Percentiles rank a stretch among this genome's conserved stretches.
Evolutionary conservation across 352 stramenopile genomes (phyloP).

Genomic region (Phytophthora litchii): DNA sequence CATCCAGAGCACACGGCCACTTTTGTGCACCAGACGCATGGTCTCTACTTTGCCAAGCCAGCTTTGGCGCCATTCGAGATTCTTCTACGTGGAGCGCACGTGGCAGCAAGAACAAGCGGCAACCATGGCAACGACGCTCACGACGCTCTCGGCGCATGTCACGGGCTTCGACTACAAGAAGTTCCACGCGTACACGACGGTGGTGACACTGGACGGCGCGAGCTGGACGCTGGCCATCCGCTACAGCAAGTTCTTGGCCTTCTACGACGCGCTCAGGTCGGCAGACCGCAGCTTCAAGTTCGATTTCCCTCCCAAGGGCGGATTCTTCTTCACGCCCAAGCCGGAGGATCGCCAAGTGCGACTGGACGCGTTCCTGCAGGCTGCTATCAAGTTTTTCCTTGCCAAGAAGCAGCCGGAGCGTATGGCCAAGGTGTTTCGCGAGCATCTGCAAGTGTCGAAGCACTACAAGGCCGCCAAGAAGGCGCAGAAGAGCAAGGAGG

Average conservation of each 20-base stretch:
- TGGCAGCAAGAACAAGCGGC: constrained; percentile 1
- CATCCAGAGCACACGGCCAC: constrained; percentile 14
- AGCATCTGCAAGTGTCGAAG: constrained; percentile 54
- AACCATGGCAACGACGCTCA: constrained; percentile 7
- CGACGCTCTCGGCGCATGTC: constrained; percentile 43
- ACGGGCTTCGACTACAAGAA: constrained; percentile 47
- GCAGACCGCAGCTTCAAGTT: constrained; percentile 52
- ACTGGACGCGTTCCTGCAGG: constrained; percentile 67
- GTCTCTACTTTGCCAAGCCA: constrained; percentile 6
- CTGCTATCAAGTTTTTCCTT: constrained; percentile 40
- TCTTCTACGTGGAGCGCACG: constrained; percentile 26
- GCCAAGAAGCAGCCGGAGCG: constrained; percentile 34
- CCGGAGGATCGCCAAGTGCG: constrained; percentile 55
- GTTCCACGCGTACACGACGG: constrained; percentile 60
- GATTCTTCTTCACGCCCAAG: constrained; percentile 65
- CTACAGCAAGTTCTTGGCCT: constrained; percentile 66
- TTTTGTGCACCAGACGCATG: constrained; percentile 17
- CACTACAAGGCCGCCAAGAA: constrained; percentile 29
- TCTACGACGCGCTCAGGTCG: constrained; percentile 52
- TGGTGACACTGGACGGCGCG: constrained; percentile 31
- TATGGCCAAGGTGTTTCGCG: constrained; percentile 45
- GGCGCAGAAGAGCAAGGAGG: constrained; percentile 9
- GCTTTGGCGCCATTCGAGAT: constrained; percentile 36
- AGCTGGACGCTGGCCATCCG: constrained; percentile 51
- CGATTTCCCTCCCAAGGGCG: constrained; percentile 68